These are phyloP conservation scores for Dinochytrium kinnereticum DNA, from an alignment of 371 early-diverging fungal species.

Conservation along the genomic window DNA sequence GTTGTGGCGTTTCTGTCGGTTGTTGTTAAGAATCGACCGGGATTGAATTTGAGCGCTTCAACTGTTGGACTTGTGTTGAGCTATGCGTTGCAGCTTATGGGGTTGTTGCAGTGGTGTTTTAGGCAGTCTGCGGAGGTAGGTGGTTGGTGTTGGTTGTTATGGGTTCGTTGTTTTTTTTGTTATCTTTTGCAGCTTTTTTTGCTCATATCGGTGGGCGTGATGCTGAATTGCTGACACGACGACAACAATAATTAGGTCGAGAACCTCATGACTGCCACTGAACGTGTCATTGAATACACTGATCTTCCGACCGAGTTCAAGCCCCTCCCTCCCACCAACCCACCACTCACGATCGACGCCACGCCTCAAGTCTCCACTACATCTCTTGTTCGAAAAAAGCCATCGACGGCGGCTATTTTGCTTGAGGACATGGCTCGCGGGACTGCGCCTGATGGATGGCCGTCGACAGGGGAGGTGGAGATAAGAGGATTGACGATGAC, in stretches of 20 bases:
- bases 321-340: background rate
- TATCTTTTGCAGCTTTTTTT: too few species aligned
- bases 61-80: slow-evolving; percentile 42
- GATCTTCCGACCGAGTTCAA: slow-evolving; percentile 18
- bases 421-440: background rate
- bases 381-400: background rate
- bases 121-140: slow-evolving; percentile 39
- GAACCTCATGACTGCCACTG: slow-evolving; percentile 41
- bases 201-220: too few species aligned
- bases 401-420: background rate
- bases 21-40: slow-evolving; percentile 17
- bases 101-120: slow-evolving; percentile 44
- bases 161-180: background rate
- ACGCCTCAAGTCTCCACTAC: background rate
- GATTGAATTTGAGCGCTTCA: slow-evolving; percentile 35
- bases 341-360: background rate
- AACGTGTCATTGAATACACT: slow-evolving; percentile 51
- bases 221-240: too few species aligned
- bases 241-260: slow-evolving; percentile 22
- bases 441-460: slow-evolving; percentile 33
- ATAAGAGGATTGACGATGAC: slow-evolving; percentile 30
- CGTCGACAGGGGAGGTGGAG: slow-evolving; percentile 37
- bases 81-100: slow-evolving; percentile 40
- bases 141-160: background rate
- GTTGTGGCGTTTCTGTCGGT: slow-evolving; percentile 33